Base-by-base conservation (phyloP, 805 yeast species). In the Nakazawaea peltata region DNA sequence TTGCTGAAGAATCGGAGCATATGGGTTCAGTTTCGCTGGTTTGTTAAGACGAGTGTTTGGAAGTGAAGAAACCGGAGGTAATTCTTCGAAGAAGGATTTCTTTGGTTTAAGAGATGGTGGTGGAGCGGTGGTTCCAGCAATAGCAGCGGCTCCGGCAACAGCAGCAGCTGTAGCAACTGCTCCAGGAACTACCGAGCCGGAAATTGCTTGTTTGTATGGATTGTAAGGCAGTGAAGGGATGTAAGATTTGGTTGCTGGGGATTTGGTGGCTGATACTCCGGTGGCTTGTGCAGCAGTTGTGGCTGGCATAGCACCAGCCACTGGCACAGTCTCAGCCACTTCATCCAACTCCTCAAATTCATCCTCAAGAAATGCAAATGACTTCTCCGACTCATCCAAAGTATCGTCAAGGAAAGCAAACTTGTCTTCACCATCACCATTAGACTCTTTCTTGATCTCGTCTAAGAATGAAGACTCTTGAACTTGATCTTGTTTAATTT, bases 321-420 rank as follows among this genome's bases (percentile, higher is more conserved):
- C n/a, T n/a, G n/a, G n/a, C n/a, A n/a, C n/a, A n/a, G n/a, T n/a
- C n/a, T n/a, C n/a, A n/a, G n/a, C n/a, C n/a, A n/a, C n/a, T n/a
- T n/a, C n/a, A n/a, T n/a, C n/a, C n/a, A n/a, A n/a, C n/a, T n/a
- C 34, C 16, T 30, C 38, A 25, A 34, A 34, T 5, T 34, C 39
- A 5, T 36, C 39, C 13, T 36, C 39, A n/a, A 36, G 32, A 18
- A 36, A 36, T 6, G 39, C 30, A 19, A 36, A 36, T 10, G 39
- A 36, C 15, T 30, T 30, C 5, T 26, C 31, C 7, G 19, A 22
- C 17, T 24, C 38, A 4, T 18, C 21, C n/a, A 9, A 6, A 19
- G 32, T 5, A 17, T 34, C 37, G 13, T 36, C 39, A 21, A 36
- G 39, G 19, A 36, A 36, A 7, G 34, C 39, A 26, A 30, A 36